Percentiles rank a stretch among this genome's conserved stretches.
These are phyloP conservation scores for Mortierella hygrophila DNA, from an alignment of 192 early-diverging fungal species.

Conservation along the genomic window DNA sequence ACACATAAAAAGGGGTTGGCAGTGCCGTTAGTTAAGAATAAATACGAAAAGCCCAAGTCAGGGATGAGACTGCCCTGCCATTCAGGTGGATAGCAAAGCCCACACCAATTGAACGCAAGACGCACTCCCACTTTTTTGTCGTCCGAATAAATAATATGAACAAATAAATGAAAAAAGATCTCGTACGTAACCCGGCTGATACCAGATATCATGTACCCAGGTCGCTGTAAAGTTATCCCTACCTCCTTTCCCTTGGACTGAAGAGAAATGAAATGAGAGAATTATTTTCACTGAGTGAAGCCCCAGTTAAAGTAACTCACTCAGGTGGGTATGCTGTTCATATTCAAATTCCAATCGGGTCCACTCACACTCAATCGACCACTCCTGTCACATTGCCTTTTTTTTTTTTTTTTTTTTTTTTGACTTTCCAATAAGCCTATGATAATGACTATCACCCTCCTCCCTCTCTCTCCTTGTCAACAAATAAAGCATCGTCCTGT, in stretches of 20 bases:
- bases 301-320: neutral
- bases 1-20: neutral
- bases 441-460: neutral
- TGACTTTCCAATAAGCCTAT: neutral
- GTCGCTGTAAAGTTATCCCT: neutral
- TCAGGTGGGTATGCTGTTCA: neutral
- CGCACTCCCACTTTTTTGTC: too few species aligned
- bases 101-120: neutral
- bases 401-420: neutral
- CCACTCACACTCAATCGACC: neutral
- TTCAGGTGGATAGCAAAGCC: neutral
- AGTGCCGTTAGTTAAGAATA: neutral
- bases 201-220: neutral
- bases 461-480: neutral
- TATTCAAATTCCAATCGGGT: slow-evolving; percentile 5
- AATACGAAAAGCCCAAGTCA: neutral
- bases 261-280: neutral
- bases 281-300: neutral
- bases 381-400: neutral
- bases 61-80: too few species aligned
- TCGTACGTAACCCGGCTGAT: neutral
- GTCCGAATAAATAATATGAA: neutral
- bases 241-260: neutral
- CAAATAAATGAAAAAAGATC: neutral
- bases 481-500: neutral